A percentile compares a stretch with the other conserved stretches of the same genome.
These are phyloP conservation scores for Coelastrella sp. DNA, from an alignment of 139 green algal species.

Conservation along the genomic window DNA sequence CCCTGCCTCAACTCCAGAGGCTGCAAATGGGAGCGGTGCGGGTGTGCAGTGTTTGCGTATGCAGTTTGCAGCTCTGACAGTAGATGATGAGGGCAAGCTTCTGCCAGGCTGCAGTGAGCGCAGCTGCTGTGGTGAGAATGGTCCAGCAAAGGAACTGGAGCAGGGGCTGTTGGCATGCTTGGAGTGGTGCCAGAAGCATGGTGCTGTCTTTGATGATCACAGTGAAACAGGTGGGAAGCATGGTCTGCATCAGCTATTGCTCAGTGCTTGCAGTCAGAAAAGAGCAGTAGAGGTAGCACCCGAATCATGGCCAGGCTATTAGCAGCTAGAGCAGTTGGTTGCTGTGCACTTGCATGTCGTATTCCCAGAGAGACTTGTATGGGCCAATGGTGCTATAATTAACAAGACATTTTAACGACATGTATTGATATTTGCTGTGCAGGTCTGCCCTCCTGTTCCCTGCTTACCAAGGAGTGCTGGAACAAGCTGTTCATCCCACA, in stretches of 20 bases:
- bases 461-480: constrained; percentile 68
- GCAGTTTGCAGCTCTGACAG: constrained; percentile 33
- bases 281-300: too few species aligned
- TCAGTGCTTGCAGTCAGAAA: too few species aligned
- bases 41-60: constrained; percentile 35
- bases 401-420: neutral
- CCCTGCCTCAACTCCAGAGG: neutral
- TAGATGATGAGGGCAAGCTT: constrained; percentile 8
- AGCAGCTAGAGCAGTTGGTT: too few species aligned
- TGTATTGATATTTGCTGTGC: neutral
- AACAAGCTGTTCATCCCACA: constrained; percentile 69
- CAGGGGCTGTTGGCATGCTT: constrained; percentile 47
- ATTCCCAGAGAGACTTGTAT: too few species aligned
- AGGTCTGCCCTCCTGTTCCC: constrained; percentile 30
- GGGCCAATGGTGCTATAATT: too few species aligned
- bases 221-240: constrained; percentile 46
- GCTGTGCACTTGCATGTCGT: too few species aligned
- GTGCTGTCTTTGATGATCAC: constrained; percentile 65
- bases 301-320: too few species aligned
- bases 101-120: constrained; percentile 65
- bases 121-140: constrained; percentile 54
- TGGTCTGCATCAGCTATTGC: too few species aligned
- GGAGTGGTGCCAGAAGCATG: constrained; percentile 68
- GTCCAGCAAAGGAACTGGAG: constrained; percentile 13
- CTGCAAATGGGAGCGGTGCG: neutral